Conservation (phyloP, 2,329 filamentous ascomycete genomes). For the Xylariaceae sp. region DNA sequence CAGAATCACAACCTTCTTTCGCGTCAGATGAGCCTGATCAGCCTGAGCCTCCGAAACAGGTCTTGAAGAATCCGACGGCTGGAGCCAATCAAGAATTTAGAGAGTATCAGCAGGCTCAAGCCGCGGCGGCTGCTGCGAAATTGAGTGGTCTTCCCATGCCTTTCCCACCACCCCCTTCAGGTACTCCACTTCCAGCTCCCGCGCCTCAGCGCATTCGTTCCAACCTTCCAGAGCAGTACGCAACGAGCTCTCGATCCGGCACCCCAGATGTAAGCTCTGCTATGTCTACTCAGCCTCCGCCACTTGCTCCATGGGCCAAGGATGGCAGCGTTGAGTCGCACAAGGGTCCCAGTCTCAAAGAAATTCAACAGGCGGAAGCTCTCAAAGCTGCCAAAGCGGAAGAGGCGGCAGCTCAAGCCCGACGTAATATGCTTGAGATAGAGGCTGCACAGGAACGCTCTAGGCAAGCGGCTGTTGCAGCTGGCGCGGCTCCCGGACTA, state of each 20-base stretch:
- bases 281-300: constrained; percentile 52
- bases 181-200: constrained; percentile 81
- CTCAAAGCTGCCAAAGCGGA: constrained; percentile 88
- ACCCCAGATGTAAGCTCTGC: constrained; percentile 59
- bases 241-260: constrained; percentile 64
- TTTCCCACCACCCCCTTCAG: constrained; percentile 66
- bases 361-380: constrained; percentile 94
- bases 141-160: constrained; percentile 72
- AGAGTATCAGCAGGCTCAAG: constrained; percentile 61
- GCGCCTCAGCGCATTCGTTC: constrained; percentile 81
- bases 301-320: constrained; percentile 92
- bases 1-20: constrained; percentile 8
- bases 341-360: constrained; percentile 87
- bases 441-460: constrained; percentile 64
- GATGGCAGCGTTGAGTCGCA: constrained; percentile 66
- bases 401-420: constrained; percentile 71
- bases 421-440: constrained; percentile 75
- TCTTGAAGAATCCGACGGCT: constrained; percentile 20
- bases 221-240: constrained; percentile 72
- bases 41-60: constrained; percentile 12
- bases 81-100: constrained; percentile 54
- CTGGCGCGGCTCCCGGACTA: constrained; percentile 68
- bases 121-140: constrained; percentile 46
- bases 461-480: too few species aligned
- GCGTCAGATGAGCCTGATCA: constrained; percentile 13